Conservation (phyloP, 2,329 filamentous ascomycete genomes). For the Microdochium paspali region DNA sequence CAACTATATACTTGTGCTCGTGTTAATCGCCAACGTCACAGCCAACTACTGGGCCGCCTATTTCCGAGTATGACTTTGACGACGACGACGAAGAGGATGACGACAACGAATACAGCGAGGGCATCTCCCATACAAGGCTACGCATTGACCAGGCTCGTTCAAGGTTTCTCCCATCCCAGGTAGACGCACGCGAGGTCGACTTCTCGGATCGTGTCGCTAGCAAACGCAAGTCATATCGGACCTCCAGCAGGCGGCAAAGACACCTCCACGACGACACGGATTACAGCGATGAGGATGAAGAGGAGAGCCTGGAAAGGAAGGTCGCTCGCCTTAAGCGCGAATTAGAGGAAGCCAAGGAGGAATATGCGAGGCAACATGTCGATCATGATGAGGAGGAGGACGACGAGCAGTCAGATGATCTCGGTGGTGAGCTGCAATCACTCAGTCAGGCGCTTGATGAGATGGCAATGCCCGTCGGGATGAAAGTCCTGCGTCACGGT, state of each 20-base stretch:
- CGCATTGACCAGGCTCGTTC: conserved; percentile 71
- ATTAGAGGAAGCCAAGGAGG: conserved; percentile 33
- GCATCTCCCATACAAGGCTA: conserved; percentile 68
- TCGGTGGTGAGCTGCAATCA: conserved; percentile 51
- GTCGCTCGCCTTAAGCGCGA: conserved; percentile 77
- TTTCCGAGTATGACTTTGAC: conserved; percentile 53
- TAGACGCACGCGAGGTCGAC: conserved; percentile 72
- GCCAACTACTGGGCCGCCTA: conserved; percentile 46
- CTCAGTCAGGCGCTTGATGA: conserved; percentile 65
- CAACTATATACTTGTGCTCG: neutral
- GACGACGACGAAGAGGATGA: conserved; percentile 52
- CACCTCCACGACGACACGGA: conserved; percentile 57
- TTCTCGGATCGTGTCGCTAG: conserved; percentile 82
- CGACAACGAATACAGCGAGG: conserved; percentile 25
- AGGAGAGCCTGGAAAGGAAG: conserved; percentile 67
- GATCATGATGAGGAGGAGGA: conserved; percentile 22
- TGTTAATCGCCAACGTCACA: conserved; percentile 12
- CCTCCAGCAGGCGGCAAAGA: conserved; percentile 57
- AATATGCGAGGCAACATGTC: conserved; percentile 45
- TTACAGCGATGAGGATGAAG: conserved; percentile 58
- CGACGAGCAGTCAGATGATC: conserved; percentile 19
- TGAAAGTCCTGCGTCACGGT: conserved; percentile 6
- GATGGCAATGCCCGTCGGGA: conserved; percentile 32
- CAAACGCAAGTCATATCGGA: conserved; percentile 76
- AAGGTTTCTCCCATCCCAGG: conserved; percentile 64